Evolutionary conservation across 2,329 filamentous ascomycete species (phyloP).

Genomic region (Penicillium thymicola): DNA sequence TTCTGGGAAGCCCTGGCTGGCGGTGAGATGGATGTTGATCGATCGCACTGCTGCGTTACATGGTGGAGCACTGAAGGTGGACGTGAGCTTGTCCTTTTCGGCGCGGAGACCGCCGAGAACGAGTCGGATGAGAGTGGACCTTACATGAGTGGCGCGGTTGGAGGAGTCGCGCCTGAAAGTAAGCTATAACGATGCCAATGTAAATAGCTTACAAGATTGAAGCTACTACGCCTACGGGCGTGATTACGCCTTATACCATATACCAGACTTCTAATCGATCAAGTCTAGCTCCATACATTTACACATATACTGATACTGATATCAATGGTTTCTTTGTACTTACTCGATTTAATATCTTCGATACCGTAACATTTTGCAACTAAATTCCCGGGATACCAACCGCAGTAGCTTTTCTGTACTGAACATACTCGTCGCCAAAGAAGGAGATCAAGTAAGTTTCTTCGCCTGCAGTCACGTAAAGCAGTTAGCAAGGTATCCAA

Average conservation of each 20-base stretch:
- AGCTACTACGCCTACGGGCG: constrained; percentile 5
- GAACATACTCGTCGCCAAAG: constrained; percentile 77
- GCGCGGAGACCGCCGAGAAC: constrained; percentile 22
- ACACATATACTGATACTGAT: not conserved
- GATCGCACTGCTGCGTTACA: constrained; percentile 71
- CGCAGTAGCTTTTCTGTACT: constrained; percentile 67
- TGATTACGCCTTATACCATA: constrained; percentile 9
- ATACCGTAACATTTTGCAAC: not conserved
- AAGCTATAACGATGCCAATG: constrained; percentile 45
- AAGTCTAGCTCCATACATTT: not conserved
- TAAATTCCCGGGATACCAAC: constrained; percentile 78
- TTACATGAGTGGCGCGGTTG: constrained; percentile 57
- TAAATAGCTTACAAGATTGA: not conserved
- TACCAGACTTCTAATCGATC: constrained; percentile 5
- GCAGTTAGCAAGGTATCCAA: constrained; percentile 2
- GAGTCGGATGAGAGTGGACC: constrained; percentile 31
- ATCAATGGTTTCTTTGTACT: not conserved
- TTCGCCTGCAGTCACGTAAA: constrained; percentile 55
- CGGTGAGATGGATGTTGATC: constrained; percentile 85
- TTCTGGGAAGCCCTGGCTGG: constrained; percentile 77
- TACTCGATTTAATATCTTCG: not conserved
- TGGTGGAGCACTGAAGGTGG: constrained; percentile 78
- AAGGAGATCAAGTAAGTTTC: constrained; percentile 74
- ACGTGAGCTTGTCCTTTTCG: constrained; percentile 54
- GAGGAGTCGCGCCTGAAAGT: constrained; percentile 38